A percentile compares a stretch with the other conserved stretches of the same genome.
Evolutionary conservation across 176 grass and related monocot genomes (phyloP).

Genomic region (Microstegium vimineum): DNA sequence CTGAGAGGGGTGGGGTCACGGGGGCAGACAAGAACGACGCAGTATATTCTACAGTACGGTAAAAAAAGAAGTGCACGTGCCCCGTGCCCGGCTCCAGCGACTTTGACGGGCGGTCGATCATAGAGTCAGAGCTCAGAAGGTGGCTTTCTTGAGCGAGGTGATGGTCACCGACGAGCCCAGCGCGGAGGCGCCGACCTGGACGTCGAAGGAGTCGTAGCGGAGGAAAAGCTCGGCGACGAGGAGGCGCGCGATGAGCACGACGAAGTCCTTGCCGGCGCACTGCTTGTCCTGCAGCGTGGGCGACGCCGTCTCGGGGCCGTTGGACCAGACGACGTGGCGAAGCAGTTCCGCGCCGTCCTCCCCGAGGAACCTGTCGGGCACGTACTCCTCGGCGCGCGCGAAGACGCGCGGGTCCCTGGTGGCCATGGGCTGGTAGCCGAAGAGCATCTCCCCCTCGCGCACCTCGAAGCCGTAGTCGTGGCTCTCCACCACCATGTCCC

Average conservation of each 20-base stretch:
- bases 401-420: constrained; percentile 92
- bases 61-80: background rate
- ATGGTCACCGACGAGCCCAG: constrained; percentile 84
- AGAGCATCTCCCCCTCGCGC: constrained; percentile 86
- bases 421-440: constrained; percentile 98
- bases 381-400: constrained; percentile 65
- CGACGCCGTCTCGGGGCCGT: constrained; percentile 79
- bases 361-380: constrained; percentile 78
- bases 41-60: background rate
- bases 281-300: constrained; percentile 92
- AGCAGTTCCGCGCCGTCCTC: constrained; percentile 61
- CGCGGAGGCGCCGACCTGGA: constrained; percentile 64
- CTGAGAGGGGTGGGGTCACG: background rate
- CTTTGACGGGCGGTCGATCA: background rate
- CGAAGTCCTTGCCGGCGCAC: constrained; percentile 97
- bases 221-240: constrained; percentile 88
- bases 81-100: background rate
- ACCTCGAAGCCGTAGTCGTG: constrained; percentile 90
- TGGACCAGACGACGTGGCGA: constrained; percentile 87
- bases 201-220: constrained; percentile 92
- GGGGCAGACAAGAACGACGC: too few relatives aligned
- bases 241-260: constrained; percentile 85
- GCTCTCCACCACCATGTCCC: constrained; percentile 93
- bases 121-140: constrained; percentile 48
- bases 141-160: constrained; percentile 92